Evolutionary conservation across 495 filamentous ascomycete species (phyloP), one percentile per base, ranked within the genome.

Genomic region (Xylaria bambusicola): DNA sequence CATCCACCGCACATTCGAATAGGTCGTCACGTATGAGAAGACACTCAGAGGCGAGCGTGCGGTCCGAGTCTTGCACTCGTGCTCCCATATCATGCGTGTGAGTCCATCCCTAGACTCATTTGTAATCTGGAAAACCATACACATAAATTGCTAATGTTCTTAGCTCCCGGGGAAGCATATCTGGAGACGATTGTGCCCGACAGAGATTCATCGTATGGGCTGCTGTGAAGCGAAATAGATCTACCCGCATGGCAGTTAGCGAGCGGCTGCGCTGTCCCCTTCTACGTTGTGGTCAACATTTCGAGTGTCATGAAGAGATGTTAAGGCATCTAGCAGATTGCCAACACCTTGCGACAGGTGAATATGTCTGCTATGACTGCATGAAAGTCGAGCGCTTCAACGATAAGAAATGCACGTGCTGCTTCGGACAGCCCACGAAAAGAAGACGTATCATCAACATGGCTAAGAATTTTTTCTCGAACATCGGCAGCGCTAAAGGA

Each of bases 171-270:
- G 72, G 77, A 46, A 73, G 24, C 18, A 50, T 71, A 15, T 63
- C 68, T 6, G 66, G 67, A 31, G 75, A 79, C 41, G 75, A 77
- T 53, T 81, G 78, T 61, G 75, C 76, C 5, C 64, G 70, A 26
- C 71, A 79, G 54, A 66, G 77, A 29, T 81, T 80, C 62, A 77
- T 79, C 60, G 75, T 77, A 55, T 81, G 78, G 78, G 74, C 75
- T 38, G 77, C 77, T 41, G 71, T 79, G 42, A 78, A 78, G 60
- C 76, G 77, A 65, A 81, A 80, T 61, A 73, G 68, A 35, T 75
- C 69, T n/a, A 49, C 56, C 48, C 72, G 70, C 58, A 79, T 77
- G 68, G 69, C 66, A 27, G 53, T 66, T 5, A 67, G 68, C 60
- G 75, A 81, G 50, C 68, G 68, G 48, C 63, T 76, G 18, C 70